These are phyloP conservation scores for Sporothrix protearum DNA, from an alignment of 2,329 filamentous ascomycete species.

Conservation along the genomic window DNA sequence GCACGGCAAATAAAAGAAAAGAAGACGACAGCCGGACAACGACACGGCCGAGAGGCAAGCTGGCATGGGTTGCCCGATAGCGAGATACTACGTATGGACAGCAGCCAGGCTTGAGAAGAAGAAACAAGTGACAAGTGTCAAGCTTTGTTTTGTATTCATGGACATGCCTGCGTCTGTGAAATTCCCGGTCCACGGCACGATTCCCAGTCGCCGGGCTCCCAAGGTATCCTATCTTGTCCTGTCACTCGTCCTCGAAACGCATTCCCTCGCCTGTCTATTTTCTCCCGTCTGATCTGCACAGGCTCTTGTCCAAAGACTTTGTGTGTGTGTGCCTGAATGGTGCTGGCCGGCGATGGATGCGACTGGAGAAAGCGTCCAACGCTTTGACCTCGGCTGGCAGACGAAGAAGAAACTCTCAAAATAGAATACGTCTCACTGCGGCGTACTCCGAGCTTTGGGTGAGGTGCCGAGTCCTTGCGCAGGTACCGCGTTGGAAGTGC, in stretches of 20 bases:
- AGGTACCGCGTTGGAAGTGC: no score
- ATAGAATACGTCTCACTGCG: neutral
- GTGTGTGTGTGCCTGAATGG: neutral
- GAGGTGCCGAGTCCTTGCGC: neutral
- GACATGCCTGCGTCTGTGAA: neutral
- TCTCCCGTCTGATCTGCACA: constrained; percentile 12
- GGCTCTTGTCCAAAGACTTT: neutral
- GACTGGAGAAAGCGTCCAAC: neutral
- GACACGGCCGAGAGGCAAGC: neutral
- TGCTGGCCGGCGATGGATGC: neutral
- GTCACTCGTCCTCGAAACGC: neutral
- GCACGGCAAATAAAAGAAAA: neutral
- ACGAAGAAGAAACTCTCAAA: neutral
- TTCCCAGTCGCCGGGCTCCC: neutral
- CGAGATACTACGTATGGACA: neutral
- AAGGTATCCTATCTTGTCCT: no score
- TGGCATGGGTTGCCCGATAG: no score
- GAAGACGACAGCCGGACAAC: neutral
- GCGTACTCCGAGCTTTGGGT: no score
- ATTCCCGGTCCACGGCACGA: neutral
- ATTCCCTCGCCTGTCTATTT: neutral
- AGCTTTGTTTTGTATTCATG: neutral
- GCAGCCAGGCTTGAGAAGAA: neutral
- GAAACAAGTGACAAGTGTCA: neutral
- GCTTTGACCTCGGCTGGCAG: constrained; percentile 1